Conservation (phyloP, 345 rosid species). For the Lumnitzera littorea region DNA sequence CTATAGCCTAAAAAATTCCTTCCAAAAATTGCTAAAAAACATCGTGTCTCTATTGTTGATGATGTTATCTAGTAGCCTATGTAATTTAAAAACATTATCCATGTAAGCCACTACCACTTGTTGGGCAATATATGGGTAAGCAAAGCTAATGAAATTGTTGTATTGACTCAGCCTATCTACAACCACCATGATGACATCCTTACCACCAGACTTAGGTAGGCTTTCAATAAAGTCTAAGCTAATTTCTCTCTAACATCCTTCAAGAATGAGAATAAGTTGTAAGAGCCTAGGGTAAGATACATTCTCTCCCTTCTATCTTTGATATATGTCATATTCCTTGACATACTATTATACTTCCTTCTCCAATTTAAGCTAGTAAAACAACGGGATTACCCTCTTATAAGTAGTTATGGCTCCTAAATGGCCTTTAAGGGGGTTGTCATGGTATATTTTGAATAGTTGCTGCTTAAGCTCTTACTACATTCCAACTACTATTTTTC, state of each 20-base stretch:
- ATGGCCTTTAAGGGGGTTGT: background rate
- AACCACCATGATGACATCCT: background rate
- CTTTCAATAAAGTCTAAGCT: background rate
- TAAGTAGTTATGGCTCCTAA: background rate
- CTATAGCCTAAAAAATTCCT: background rate
- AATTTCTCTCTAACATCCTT: background rate
- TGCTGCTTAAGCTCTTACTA: too few species aligned
- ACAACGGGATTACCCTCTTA: background rate
- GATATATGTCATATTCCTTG: background rate
- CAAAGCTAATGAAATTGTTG: background rate
- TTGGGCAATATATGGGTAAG: background rate
- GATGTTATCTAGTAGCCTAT: background rate
- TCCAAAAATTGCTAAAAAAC: background rate
- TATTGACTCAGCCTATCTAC: background rate
- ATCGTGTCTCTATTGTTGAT: background rate
- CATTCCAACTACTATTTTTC: too few species aligned
- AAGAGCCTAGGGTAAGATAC: background rate
- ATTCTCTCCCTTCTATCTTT: background rate
- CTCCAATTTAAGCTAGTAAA: background rate
- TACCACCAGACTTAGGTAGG: background rate
- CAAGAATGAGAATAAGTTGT: background rate
- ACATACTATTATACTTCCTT: background rate
- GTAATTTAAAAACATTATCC: background rate
- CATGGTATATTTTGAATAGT: background rate
- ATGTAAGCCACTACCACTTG: background rate